phyloP scores from a whole-genome alignment of 306 rosid species.

The Boehmeria nivea region DNA sequence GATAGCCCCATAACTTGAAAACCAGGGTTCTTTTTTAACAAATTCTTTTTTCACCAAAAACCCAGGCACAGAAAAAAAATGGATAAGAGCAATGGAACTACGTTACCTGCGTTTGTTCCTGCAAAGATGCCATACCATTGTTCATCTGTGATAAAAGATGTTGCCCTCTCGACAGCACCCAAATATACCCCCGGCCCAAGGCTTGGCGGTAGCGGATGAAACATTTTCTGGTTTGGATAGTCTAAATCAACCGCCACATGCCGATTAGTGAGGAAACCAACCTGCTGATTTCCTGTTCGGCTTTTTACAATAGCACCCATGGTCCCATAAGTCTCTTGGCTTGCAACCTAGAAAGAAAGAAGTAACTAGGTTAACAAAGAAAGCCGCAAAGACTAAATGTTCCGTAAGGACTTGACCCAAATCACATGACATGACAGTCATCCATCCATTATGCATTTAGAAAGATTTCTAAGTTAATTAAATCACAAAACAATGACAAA shows the following conservation, averaged over 20 bases:
- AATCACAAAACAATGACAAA: too few species aligned
- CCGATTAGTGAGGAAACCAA: conserved; percentile 95
- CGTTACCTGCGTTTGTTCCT: conserved; percentile 96
- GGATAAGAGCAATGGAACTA: conserved; percentile 10
- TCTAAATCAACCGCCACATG: conserved; percentile 99
- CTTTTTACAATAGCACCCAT: conserved; percentile 96
- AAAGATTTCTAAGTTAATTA: too few species aligned
- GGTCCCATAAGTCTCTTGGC: conserved; percentile 96
- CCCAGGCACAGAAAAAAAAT: conserved; percentile 11
- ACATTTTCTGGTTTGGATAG: conserved; percentile 98
- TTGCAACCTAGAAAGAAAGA: conserved; percentile 66
- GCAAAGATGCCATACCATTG: conserved; percentile 98
- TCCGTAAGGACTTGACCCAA: too few species aligned
- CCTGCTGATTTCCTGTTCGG: conserved; percentile 79
- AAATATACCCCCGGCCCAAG: conserved; percentile 98
- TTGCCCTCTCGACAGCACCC: conserved; percentile 99
- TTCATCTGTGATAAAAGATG: conserved; percentile 94
- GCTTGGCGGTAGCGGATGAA: conserved; percentile 98
- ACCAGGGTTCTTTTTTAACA: background rate
- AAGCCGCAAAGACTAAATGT: too few species aligned
- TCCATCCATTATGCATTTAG: too few species aligned
- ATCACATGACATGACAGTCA: too few species aligned
- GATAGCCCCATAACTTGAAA: too few species aligned
- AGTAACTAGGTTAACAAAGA: too few species aligned
- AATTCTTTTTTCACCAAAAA: too few species aligned